Conservation (phyloP, 768 basidiomycete species). For the Mycena haematopus region DNA sequence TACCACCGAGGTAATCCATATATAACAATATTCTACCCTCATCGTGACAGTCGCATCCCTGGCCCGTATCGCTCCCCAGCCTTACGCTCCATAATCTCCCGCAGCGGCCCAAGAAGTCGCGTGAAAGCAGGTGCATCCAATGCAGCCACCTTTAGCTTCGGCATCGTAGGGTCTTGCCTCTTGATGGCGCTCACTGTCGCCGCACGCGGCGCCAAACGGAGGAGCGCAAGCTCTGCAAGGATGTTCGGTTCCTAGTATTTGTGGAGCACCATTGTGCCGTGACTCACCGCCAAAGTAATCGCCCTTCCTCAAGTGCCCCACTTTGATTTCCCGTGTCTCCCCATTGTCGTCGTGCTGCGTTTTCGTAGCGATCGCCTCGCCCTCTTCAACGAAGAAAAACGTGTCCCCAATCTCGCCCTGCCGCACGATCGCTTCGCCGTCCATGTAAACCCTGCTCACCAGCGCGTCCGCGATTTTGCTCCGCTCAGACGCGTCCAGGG, state of each 20-base stretch:
- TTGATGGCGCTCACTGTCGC: conserved; percentile 91
- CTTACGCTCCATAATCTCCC: conserved; percentile 91
- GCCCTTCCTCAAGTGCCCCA: conserved; percentile 83
- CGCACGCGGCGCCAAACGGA: conserved; percentile 88
- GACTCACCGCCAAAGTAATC: conserved; percentile 96
- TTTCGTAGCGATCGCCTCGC: conserved; percentile 88
- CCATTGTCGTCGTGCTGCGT: conserved; percentile 64
- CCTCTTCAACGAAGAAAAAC: conserved; percentile 97
- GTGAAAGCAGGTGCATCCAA: conserved; percentile 94
- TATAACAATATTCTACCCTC: conserved; percentile 25
- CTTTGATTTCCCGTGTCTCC: conserved; percentile 65
- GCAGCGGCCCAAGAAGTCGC: conserved; percentile 87
- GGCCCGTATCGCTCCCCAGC: conserved; percentile 76
- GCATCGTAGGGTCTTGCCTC: conserved; percentile 51
- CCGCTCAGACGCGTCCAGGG: conserved; percentile 85
- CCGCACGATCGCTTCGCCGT: conserved; percentile 86
- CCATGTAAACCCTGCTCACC: conserved; percentile 78
- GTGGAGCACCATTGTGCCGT: background rate
- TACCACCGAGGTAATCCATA: conserved; percentile 12
- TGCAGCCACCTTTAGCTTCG: conserved; percentile 90
- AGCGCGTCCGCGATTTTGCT: conserved; percentile 98
- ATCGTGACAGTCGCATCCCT: conserved; percentile 41
- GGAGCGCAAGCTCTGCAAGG: conserved; percentile 82
- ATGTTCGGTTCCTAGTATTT: background rate
- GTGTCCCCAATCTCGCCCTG: conserved; percentile 97